These are phyloP conservation scores for Cytospora paraplurivora DNA, from an alignment of 2,329 filamentous ascomycete genomes.

Conservation along the genomic window DNA sequence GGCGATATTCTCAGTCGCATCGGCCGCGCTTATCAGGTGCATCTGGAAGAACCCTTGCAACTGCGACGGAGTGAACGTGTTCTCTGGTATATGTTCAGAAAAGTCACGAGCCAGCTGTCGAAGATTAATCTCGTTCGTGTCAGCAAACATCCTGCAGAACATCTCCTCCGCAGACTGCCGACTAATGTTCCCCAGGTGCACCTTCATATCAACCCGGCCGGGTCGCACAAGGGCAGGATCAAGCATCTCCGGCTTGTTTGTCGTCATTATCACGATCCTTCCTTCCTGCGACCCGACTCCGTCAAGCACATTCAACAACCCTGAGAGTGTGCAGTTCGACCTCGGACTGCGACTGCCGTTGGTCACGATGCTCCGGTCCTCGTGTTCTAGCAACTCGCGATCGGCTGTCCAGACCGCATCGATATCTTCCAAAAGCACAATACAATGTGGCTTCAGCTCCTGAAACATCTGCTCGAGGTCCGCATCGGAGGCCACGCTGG, in stretches of 20 bases:
- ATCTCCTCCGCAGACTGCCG: slow-evolving; percentile 39
- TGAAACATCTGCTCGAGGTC: slow-evolving; percentile 54
- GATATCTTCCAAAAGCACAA: slow-evolving; percentile 58
- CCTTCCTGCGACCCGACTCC: slow-evolving; percentile 69
- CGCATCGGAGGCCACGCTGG: slow-evolving; percentile 53
- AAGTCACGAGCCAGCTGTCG: slow-evolving; percentile 36
- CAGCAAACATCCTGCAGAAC: slow-evolving; percentile 41
- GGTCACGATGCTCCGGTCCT: slow-evolving; percentile 21
- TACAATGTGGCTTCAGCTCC: slow-evolving; percentile 54
- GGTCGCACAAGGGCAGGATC: slow-evolving; percentile 64
- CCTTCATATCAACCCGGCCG: slow-evolving; percentile 62
- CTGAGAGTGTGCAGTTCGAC: slow-evolving; percentile 53
- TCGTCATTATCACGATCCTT: slow-evolving; percentile 71
- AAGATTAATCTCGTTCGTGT: slow-evolving; percentile 30
- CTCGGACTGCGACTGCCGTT: slow-evolving; percentile 24
- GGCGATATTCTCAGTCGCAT: slow-evolving; percentile 33
- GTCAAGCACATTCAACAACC: slow-evolving; percentile 68
- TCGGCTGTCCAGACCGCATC: slow-evolving; percentile 42
- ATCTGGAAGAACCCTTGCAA: slow-evolving; percentile 42
- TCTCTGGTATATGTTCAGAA: slow-evolving; percentile 37
- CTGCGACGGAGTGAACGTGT: slow-evolving; percentile 41
- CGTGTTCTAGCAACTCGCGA: slow-evolving; percentile 21
- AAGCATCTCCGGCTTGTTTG: slow-evolving; percentile 64
- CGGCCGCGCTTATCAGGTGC: slow-evolving; percentile 37
- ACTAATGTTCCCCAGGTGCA: slow-evolving; percentile 53